Conservation (phyloP, 768 basidiomycete species). For the Suillus occidentalis region DNA sequence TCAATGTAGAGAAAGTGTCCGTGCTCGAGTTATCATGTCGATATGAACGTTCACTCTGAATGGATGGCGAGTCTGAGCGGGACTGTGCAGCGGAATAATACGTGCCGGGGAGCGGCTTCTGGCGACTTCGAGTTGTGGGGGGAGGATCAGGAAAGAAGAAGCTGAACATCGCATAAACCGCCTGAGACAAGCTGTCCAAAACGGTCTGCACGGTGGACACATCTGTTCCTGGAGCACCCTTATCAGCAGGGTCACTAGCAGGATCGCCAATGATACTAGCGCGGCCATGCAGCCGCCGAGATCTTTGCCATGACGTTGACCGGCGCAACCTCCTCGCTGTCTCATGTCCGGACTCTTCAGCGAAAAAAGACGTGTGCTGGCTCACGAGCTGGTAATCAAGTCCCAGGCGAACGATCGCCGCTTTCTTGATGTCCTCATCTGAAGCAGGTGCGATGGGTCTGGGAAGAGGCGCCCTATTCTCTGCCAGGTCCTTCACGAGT, state of each 20-base stretch:
- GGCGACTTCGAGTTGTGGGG: slow-evolving; percentile 4
- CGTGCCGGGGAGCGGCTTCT: slow-evolving; percentile 18
- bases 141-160: slow-evolving; percentile 6
- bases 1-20: slow-evolving; percentile 46
- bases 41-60: slow-evolving; percentile 11
- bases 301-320: slow-evolving; percentile 15
- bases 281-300: slow-evolving; percentile 12
- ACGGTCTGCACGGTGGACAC: slow-evolving; percentile 18
- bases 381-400: slow-evolving; percentile 52
- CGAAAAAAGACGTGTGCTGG: slow-evolving; percentile 56
- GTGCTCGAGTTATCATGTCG: slow-evolving; percentile 30
- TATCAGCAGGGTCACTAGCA: not conserved
- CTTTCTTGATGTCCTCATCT: slow-evolving; percentile 39
- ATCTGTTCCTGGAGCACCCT: not conserved
- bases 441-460: slow-evolving; percentile 23
- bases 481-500: slow-evolving; percentile 54
- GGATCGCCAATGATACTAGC: not conserved
- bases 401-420: slow-evolving; percentile 50
- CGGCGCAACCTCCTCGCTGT: slow-evolving; percentile 11
- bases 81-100: slow-evolving; percentile 26
- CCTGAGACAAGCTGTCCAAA: slow-evolving; percentile 16
- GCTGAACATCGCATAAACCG: slow-evolving; percentile 19
- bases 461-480: slow-evolving; percentile 33
- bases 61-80: slow-evolving; percentile 10
- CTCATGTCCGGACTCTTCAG: slow-evolving; percentile 40